Evolutionary conservation across 805 yeast genomes (phyloP).

Genomic region (Grigorovia humatica): DNA sequence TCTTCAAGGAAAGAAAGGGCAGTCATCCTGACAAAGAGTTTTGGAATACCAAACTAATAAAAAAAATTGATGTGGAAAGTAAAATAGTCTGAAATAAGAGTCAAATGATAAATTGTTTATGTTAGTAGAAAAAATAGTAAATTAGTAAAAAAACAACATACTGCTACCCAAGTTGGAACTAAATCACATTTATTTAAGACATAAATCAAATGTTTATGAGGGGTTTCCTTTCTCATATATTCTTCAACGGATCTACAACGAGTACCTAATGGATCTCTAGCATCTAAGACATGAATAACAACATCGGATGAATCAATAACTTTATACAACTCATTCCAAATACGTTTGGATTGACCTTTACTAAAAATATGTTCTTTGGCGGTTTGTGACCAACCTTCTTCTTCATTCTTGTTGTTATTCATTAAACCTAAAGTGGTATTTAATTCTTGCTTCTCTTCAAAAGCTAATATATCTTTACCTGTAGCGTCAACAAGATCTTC

Average conservation of each 20-base stretch:
- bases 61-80: background rate
- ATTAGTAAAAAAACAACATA: conserved; percentile 44
- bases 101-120: background rate
- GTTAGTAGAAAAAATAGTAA: conserved; percentile 5
- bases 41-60: conserved; percentile 40
- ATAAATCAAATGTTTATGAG: conserved; percentile 91
- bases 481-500: conserved; percentile 65
- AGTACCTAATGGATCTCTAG: conserved; percentile 95
- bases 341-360: conserved; percentile 96
- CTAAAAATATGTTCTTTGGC: conserved; percentile 93
- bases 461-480: conserved; percentile 44
- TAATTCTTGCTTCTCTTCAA: conserved; percentile 67
- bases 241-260: conserved; percentile 90
- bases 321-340: conserved; percentile 95
- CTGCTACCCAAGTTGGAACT: conserved; percentile 99
- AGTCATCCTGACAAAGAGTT: conserved; percentile 76
- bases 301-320: conserved; percentile 97
- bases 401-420: conserved; percentile 50
- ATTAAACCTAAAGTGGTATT: conserved; percentile 68
- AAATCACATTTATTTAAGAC: conserved; percentile 95
- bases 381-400: conserved; percentile 78
- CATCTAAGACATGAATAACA: conserved; percentile 91
- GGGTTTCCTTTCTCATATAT: conserved; percentile 84
- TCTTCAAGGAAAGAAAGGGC: conserved; percentile 8
- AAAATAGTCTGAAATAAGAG: too few relatives aligned